phyloP scores from a whole-genome alignment of 148 eudicot species.

The Nyssa sinensis region DNA sequence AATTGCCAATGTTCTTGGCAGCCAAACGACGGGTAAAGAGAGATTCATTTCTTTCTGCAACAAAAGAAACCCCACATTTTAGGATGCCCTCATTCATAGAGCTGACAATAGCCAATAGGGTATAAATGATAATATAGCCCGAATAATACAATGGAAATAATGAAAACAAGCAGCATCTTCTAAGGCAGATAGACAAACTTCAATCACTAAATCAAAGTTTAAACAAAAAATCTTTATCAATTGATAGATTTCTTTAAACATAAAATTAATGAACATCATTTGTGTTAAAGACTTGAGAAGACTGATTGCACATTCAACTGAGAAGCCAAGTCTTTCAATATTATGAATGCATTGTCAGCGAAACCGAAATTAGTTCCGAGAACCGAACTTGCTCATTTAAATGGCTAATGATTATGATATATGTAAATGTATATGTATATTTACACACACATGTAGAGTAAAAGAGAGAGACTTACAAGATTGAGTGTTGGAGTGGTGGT shows the following conservation, averaged over 20 bases:
- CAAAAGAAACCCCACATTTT: background rate
- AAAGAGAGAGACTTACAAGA: constrained; percentile 28
- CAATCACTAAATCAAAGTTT: background rate
- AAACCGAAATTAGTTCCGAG: no score
- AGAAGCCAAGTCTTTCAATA: no score
- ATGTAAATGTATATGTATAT: background rate
- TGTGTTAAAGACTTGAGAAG: background rate
- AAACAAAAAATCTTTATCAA: background rate
- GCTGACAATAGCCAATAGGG: background rate
- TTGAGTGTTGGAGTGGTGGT: constrained; percentile 22
- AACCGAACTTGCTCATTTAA: background rate
- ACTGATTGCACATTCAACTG: no score
- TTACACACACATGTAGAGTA: no score
- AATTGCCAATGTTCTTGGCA: background rate
- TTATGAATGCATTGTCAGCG: no score
- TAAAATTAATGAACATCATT: background rate
- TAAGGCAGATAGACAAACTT: background rate
- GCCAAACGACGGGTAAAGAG: background rate
- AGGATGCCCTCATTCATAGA: background rate
- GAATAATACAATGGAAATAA: background rate
- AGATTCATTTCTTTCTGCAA: background rate
- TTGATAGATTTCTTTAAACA: no score
- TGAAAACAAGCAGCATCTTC: background rate
- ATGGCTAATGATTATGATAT: background rate
- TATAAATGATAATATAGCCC: background rate